These are phyloP conservation scores for Beauveria bassiana DNA, from an alignment of 2,329 filamentous ascomycete genomes.

Conservation along the genomic window DNA sequence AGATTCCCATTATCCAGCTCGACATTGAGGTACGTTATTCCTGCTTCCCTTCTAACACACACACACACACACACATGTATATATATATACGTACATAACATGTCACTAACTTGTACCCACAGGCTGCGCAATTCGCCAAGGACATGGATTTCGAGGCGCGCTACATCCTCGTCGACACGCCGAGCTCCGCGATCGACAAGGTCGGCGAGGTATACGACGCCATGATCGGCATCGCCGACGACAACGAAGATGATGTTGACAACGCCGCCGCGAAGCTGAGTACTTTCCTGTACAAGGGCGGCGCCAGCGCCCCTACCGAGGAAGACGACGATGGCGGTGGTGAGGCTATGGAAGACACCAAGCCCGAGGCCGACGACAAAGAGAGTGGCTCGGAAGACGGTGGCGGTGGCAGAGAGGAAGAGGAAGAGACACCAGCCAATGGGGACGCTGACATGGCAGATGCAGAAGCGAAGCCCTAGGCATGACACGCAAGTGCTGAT, in stretches of 20 bases:
- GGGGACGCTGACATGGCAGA: slow-evolving; percentile 12
- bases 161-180: slow-evolving; percentile 44
- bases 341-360: slow-evolving; percentile 18
- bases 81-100: no score
- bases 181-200: slow-evolving; percentile 20
- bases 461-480: slow-evolving; percentile 11
- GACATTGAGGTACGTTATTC: slow-evolving; percentile 39
- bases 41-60: background rate
- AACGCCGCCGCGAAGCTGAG: slow-evolving; percentile 3
- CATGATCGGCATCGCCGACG: slow-evolving; percentile 2
- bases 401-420: slow-evolving; percentile 13
- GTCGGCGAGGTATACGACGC: slow-evolving; percentile 12
- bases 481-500: background rate
- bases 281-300: slow-evolving; percentile 17
- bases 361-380: slow-evolving; percentile 13
- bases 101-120: background rate
- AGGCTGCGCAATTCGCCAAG: slow-evolving; percentile 50
- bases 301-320: background rate
- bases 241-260: slow-evolving; percentile 7
- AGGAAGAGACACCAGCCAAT: background rate
- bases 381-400: slow-evolving; percentile 15
- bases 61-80: no score
- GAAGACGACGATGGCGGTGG: slow-evolving; percentile 13
- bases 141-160: slow-evolving; percentile 49
- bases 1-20: slow-evolving; percentile 52